Base-by-base conservation (phyloP, 1,284 basidiomycete genomes). In the Coniferiporia weirii region DNA sequence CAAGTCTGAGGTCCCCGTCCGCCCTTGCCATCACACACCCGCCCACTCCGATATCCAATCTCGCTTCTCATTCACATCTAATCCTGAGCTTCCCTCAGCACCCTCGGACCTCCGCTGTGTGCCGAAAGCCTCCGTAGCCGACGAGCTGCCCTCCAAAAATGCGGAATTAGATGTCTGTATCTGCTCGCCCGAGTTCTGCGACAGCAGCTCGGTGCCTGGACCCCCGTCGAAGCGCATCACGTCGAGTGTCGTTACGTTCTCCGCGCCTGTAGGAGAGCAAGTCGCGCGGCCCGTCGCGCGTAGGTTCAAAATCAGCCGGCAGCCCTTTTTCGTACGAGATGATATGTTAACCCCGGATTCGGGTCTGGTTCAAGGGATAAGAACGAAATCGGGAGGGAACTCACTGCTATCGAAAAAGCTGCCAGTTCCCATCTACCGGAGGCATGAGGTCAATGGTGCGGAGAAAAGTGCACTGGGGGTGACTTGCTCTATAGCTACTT, bases 401-500 rank as follows among this genome's bases (percentile, higher is more conserved):
- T 43, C 40, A 43, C 40, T 3, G 52, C 52, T 10, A 56, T 47
- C 13, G 54, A 56, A 43, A 56, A 48, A 4, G 47, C 32, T 10
- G 54, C 34, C 9, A 56, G 46, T 36, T 56, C 34, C 54, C 54
- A 56, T 3, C 54, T 56, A 15, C 40, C 12, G 40, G n/a, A 43
- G 7, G 40, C 10, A 13, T n/a, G 7, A 12, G 3, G n/a, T 43
- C 10, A 43, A 43, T 43, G 12, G n/a, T n/a, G 10, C n/a, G n/a
- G 10, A n/a, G 7, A 43, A 43, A n/a, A 3, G 43, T 10, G 2
- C 19, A 38, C 17, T 10, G 10, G 4, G 13, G 7, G 27, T 52
- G 34, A 40, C 54, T 38, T 56, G 47, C 54, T 6, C 43, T n/a
- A 56, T 56, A 12, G 54, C 54, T 27, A 56, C 54, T 34, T 56